Evolutionary conservation across 768 basidiomycete genomes (phyloP), one percentile per base, ranked within the genome.

Genomic region (Pleurotus giganteus): DNA sequence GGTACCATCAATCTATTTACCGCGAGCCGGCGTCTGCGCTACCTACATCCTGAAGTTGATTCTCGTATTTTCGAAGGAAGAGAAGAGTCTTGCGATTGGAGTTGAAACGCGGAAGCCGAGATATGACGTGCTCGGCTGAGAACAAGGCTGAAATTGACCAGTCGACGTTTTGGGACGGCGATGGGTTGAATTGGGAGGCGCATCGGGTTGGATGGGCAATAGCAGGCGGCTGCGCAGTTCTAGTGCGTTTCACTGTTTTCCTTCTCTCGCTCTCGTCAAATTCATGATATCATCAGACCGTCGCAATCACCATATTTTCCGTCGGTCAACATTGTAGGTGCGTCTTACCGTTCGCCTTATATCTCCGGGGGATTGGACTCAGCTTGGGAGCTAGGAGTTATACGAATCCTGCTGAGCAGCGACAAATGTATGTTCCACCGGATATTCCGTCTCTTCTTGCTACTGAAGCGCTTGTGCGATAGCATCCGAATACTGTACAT

Each of bases 401-500:
- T 61, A 85, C 76, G 43, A 85, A 84, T 41, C 87, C 75, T 4
- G 68, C 70, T 39, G 85, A 93, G 65, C 91, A 93, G 66, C 83
- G 89, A 52, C 91, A 93, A 71, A 82, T 92, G 91, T 89, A 63
- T 62, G 47, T 44, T 39, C 37, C 45, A 23, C 23, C 44, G 27
- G 32, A 46, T 31, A 2, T 19, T 19, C 29, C 24, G 6, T 47
- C 15, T 44, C 45, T 8, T 17, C 36, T 49, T 42, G 11, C 39
- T 31, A 47, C 31, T 60, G 19, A 57, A 19, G 3, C 28, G 6
- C 9, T 12, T 11, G 34, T 3, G 34, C n/a, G 34, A 12, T 64
- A 90, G 88, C 55, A 61, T 91, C n/a, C 85, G 91, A 55, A 83
- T 93, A 43, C 64, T 93, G 59, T 91, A 90, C 61, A 89, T 94